Conservation (phyloP, 495 filamentous ascomycete genomes). For the Penicillium cinerascens region DNA sequence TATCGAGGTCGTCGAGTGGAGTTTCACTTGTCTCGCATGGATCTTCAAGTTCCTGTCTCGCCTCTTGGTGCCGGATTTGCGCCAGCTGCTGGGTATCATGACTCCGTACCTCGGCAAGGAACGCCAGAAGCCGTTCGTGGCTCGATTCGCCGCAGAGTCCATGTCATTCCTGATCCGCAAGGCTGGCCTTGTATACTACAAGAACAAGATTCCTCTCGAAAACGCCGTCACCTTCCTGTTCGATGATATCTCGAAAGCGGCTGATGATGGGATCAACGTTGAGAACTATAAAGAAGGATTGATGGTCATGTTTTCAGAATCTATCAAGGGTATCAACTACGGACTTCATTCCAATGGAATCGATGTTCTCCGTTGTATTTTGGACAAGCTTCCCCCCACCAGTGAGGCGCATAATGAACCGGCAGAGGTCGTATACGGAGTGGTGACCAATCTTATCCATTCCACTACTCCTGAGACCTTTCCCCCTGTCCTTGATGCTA, state of each 20-base stretch:
- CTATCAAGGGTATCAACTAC: constrained; percentile 76
- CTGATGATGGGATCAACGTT: constrained; percentile 46
- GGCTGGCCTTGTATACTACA: constrained; percentile 68
- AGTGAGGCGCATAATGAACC: constrained; percentile 44
- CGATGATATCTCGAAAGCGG: constrained; percentile 57
- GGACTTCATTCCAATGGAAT: constrained; percentile 76
- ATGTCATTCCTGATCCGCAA: constrained; percentile 92
- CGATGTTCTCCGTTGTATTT: constrained; percentile 63
- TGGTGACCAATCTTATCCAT: constrained; percentile 76
- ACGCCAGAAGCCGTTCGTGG: constrained; percentile 76
- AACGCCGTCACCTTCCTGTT: constrained; percentile 65
- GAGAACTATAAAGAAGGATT: constrained; percentile 73
- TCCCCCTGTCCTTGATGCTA: constrained; percentile 54
- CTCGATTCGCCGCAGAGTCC: constrained; percentile 88
- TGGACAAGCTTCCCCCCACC: constrained; percentile 48
- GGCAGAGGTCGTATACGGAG: constrained; percentile 65
- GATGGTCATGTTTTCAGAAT: constrained; percentile 85
- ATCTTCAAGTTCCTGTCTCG: constrained; percentile 94
- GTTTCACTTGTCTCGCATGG: constrained; percentile 90
- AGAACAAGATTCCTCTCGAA: constrained; percentile 63
- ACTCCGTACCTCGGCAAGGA: constrained; percentile 81
- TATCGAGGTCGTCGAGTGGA: constrained; percentile 90
- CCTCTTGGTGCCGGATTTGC: constrained; percentile 76
- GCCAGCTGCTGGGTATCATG: constrained; percentile 78
- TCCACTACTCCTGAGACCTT: constrained; percentile 67